These are phyloP conservation scores for Amanita exitialis DNA, from an alignment of 768 basidiomycete genomes.

Conservation along the genomic window DNA sequence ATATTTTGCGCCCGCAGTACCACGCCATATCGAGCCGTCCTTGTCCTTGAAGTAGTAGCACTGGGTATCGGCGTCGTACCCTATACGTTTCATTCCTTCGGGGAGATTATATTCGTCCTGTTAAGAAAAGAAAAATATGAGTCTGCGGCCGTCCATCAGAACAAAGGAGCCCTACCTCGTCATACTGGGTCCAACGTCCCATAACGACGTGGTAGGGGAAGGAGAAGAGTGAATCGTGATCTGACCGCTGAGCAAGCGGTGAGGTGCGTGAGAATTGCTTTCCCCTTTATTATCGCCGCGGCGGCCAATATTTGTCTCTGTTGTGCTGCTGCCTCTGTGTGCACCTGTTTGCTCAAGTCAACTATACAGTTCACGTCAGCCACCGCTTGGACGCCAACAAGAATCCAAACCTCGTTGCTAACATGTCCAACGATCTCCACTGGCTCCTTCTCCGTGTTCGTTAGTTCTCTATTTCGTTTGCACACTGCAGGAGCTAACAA, in stretches of 20 bases:
- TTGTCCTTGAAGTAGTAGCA: slow-evolving; percentile 54
- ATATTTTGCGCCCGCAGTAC: slow-evolving; percentile 53
- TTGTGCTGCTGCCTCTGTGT: background rate
- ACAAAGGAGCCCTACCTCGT: slow-evolving; percentile 23
- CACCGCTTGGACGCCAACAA: slow-evolving; percentile 17
- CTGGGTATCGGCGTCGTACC: slow-evolving; percentile 66
- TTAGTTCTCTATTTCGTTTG: slow-evolving; percentile 11
- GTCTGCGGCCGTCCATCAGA: background rate
- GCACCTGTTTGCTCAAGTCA: slow-evolving; percentile 19
- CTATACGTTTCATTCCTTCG: slow-evolving; percentile 55
- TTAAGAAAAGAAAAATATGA: background rate
- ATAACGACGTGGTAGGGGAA: slow-evolving; percentile 2
- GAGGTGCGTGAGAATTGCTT: background rate
- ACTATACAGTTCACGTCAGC: slow-evolving; percentile 32
- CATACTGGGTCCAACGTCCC: slow-evolving; percentile 36
- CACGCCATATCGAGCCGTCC: slow-evolving; percentile 45
- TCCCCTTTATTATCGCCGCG: background rate
- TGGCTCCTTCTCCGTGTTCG: slow-evolving; percentile 87
- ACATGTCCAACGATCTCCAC: slow-evolving; percentile 84
- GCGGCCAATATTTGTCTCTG: background rate
- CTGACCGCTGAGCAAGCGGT: background rate
- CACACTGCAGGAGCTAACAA: background rate
- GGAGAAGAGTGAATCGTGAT: background rate
- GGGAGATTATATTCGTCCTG: slow-evolving; percentile 45
- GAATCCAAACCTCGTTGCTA: background rate